Evolutionary conservation across 208 protist genomes (phyloP), one percentile per base, ranked within the genome.

Genomic region (Trypanosoma melophagium): DNA sequence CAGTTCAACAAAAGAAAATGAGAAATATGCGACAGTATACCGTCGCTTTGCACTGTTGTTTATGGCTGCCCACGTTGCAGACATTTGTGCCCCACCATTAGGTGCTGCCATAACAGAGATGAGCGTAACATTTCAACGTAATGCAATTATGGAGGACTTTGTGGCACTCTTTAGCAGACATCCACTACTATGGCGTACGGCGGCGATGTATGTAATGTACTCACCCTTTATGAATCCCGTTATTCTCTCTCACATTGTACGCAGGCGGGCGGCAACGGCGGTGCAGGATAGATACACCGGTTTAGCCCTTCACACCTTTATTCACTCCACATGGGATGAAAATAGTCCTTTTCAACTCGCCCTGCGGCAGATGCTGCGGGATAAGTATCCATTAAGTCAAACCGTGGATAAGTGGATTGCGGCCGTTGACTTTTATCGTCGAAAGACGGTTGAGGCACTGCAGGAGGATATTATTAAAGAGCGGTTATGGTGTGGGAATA

Each of bases 31-130:
- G 63, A 58, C 44, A 21, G 19, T 58, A 14, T 51, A 73, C n/a
- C 82, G 83, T 16, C 77, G 71, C 51, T 86, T 94, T 41, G 50
- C 66, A 0, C 51, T 92, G 47, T 22, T 69, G 8, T 86, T 67
- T 61, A 90, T 94, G 80, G 68, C 90, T 13, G 87, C 90, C 12
- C 90, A 96, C 73, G 55, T 94, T 13, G 83, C 87, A 0, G 90
- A 96, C 54, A 58, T 93, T 22, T 92, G 86, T 65, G 81, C 80
- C 0, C 83, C 86, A 17, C 54, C 80, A 12, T 21, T 76, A 41
- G 66, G 66, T 17, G 66, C 74, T 19, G 61, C 66, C 3, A 69
- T 79, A 10, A 42, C 60, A 50, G 68, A 86, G 13, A 83, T 92
- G 9, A 31, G 65, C 13, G 60, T 88, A 41, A 90, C 83, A 1